Evolutionary conservation across 176 grass and related monocot species (phyloP).

Genomic region (Zizania latifolia): DNA sequence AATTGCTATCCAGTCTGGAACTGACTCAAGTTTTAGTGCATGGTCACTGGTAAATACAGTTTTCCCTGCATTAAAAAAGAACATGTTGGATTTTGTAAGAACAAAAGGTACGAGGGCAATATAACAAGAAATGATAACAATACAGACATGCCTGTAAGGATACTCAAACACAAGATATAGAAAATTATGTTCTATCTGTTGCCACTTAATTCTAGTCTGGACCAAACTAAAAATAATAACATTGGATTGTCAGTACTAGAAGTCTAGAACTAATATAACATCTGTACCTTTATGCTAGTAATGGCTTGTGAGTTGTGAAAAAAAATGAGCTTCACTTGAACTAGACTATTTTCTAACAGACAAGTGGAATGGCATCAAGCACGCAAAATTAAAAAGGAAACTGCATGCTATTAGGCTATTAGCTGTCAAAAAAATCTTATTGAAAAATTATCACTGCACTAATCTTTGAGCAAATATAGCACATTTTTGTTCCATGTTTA

Average conservation of each 20-base stretch:
- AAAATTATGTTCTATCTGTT: not conserved
- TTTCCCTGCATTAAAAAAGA: slow-evolving; percentile 54
- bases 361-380: not conserved
- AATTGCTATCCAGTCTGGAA: slow-evolving; percentile 94
- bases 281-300: not conserved
- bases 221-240: not conserved
- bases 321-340: slow-evolving; percentile 4
- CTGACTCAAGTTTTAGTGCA: slow-evolving; percentile 84
- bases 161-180: not conserved
- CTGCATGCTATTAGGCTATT: not conserved
- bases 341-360: slow-evolving; percentile 2
- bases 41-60: slow-evolving; percentile 94
- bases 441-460: too few relatives aligned
- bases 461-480: not conserved
- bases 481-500: not conserved
- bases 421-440: not conserved
- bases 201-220: not conserved
- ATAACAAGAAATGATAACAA: slow-evolving; percentile 8
- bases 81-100: slow-evolving; percentile 4
- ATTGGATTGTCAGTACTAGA: not conserved
- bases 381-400: not conserved
- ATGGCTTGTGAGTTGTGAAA: too few relatives aligned
- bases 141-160: not conserved
- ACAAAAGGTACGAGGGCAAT: not conserved
- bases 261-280: not conserved